Percentiles rank a stretch among this genome's conserved stretches.
Conservation (phyloP, 257 asterid species). For the Nicotiana benthamiana region DNA sequence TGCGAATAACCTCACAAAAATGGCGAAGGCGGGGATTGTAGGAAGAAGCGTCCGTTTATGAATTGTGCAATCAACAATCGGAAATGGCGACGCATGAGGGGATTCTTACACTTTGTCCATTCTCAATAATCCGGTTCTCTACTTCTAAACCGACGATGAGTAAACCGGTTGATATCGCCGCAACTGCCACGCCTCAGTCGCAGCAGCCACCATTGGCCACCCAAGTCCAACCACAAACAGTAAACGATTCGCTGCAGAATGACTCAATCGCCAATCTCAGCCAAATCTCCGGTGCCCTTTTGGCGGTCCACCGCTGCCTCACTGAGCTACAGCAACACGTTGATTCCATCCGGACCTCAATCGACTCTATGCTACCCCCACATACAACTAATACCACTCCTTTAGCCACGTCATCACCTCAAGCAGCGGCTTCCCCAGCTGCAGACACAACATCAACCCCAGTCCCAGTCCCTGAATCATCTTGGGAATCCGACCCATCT, state of each 20-base stretch:
- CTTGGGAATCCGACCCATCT: not conserved
- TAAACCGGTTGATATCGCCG: not conserved
- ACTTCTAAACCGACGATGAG: not conserved
- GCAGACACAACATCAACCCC: not conserved
- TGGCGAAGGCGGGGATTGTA: no score
- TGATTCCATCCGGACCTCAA: slow-evolving; percentile 33
- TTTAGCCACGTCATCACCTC: slow-evolving; percentile 2
- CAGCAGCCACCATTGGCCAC: not conserved
- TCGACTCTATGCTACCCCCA: slow-evolving; percentile 27
- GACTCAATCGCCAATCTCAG: slow-evolving; percentile 36
- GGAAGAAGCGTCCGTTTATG: no score
- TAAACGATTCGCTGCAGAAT: not conserved
- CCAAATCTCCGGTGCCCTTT: slow-evolving; percentile 40
- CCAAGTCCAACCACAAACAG: not conserved
- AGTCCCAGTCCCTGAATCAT: not conserved
- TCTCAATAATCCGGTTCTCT: not conserved
- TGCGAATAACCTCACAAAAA: no score
- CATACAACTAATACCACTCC: slow-evolving; percentile 14
- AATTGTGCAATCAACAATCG: no score
- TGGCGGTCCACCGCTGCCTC: slow-evolving; percentile 44
- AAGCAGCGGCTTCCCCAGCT: not conserved
- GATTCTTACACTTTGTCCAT: no score
- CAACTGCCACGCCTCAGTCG: not conserved
- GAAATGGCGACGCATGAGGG: not conserved
- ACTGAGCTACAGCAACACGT: slow-evolving; percentile 57